These are phyloP conservation scores for Mariannaea sp. DNA, from an alignment of 2,329 filamentous ascomycete genomes.

Conservation along the genomic window DNA sequence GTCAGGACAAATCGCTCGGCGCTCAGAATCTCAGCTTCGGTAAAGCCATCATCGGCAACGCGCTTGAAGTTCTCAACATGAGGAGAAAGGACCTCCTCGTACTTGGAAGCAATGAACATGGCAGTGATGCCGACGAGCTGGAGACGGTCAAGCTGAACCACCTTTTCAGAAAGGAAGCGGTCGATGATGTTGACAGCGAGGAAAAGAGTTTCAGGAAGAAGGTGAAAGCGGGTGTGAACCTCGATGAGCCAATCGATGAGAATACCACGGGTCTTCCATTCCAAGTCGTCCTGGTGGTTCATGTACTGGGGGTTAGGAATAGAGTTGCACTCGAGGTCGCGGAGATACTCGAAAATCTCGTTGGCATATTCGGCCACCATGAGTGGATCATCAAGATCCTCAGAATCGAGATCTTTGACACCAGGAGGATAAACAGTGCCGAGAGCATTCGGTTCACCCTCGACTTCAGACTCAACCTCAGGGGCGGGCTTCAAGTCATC, in stretches of 20 bases:
- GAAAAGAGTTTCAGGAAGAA: constrained; percentile 95
- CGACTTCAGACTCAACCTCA: constrained; percentile 33
- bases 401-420: constrained; percentile 74
- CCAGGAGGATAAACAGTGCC: constrained; percentile 30
- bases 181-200: constrained; percentile 98
- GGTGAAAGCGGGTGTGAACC: constrained; percentile 94
- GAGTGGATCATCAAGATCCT: constrained; percentile 90
- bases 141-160: constrained; percentile 93
- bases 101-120: constrained; percentile 99
- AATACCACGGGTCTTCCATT: constrained; percentile 99
- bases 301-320: constrained; percentile 94
- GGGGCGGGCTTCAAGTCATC: constrained; percentile 31
- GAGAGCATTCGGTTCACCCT: constrained; percentile 31
- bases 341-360: constrained; percentile 96
- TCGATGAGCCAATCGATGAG: constrained; percentile 98
- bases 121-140: constrained; percentile 97
- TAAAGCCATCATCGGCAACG: constrained; percentile 95
- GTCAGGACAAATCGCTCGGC: constrained; percentile 95
- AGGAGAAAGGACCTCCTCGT: constrained; percentile 95
- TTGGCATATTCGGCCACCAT: constrained; percentile 98
- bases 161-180: constrained; percentile 92
- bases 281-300: constrained; percentile 88
- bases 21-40: constrained; percentile 90
- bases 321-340: constrained; percentile 77
- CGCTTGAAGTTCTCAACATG: constrained; percentile 97